phyloP scores from a whole-genome alignment of 2,329 filamentous ascomycete genomes.

The Exophiala mesophila region DNA sequence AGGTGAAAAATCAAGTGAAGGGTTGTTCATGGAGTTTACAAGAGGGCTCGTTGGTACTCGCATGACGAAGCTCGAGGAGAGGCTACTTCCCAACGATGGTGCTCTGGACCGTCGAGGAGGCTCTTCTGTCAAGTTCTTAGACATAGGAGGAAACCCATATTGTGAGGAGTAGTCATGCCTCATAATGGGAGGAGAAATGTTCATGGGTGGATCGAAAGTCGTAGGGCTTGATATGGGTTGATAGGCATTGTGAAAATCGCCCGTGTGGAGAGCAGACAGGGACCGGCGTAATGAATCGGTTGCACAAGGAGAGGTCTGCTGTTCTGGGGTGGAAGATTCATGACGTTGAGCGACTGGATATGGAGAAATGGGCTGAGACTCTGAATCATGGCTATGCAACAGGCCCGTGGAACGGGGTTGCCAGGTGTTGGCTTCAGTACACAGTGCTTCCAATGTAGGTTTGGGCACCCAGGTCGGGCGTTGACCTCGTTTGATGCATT shows the following conservation, averaged over 20 bases:
- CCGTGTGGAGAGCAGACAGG: conserved; percentile 64
- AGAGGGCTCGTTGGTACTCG: conserved; percentile 88
- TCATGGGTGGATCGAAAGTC: conserved; percentile 6
- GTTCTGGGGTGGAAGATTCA: conserved; percentile 36
- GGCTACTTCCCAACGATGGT: conserved; percentile 65
- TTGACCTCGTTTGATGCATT: conserved; percentile 74
- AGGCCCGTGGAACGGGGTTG: conserved; percentile 43
- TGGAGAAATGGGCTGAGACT: not conserved
- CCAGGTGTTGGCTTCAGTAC: conserved; percentile 21
- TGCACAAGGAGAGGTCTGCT: conserved; percentile 43
- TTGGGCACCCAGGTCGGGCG: conserved; percentile 69
- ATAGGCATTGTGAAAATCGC: conserved; percentile 51
- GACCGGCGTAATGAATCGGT: conserved; percentile 50
- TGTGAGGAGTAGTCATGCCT: not conserved
- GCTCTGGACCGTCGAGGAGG: conserved; percentile 34
- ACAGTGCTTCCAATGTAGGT: conserved; percentile 48
- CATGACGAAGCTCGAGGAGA: conserved; percentile 75
- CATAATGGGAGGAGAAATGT: conserved; percentile 4
- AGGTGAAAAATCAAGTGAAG: conserved; percentile 64
- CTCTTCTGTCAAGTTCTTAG: not conserved
- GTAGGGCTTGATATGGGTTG: conserved; percentile 27
- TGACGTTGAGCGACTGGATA: not conserved
- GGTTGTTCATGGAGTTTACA: conserved; percentile 80
- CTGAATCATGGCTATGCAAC: not conserved
- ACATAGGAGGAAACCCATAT: not conserved